Percentiles rank a stretch among this genome's conserved stretches.
phyloP scores from a whole-genome alignment of 2,329 filamentous ascomycete species.

The Neurospora sp. region DNA sequence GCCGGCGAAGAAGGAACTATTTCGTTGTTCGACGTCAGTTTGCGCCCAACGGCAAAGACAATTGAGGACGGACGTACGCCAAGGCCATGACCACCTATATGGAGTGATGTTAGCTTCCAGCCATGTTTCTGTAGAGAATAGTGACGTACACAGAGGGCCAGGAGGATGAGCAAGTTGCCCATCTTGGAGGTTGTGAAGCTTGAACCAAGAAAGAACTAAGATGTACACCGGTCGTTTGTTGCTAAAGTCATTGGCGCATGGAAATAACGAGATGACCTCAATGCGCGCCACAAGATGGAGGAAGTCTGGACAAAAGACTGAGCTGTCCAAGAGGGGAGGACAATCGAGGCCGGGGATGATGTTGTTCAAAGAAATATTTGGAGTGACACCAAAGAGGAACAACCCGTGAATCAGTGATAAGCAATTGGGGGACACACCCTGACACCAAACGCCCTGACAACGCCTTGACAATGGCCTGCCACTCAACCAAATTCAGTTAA shows the following conservation, averaged over 20 bases:
- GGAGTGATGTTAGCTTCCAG: slow-evolving; percentile 12
- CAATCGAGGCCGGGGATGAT: not conserved
- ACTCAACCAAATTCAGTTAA: not conserved
- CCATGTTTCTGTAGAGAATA: not conserved
- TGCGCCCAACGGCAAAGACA: slow-evolving; percentile 9
- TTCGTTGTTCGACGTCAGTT: slow-evolving; percentile 14
- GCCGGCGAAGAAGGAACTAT: slow-evolving; percentile 86
- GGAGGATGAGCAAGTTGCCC: slow-evolving; percentile 25
- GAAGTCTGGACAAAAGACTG: not conserved
- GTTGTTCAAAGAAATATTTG: not conserved
- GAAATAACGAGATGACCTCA: not conserved
- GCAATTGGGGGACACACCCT: not conserved
- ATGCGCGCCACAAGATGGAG: not conserved
- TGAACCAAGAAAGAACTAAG: not conserved
- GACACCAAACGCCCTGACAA: not conserved
- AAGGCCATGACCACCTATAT: slow-evolving; percentile 46
- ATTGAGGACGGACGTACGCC: slow-evolving; percentile 34
- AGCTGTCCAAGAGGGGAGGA: not conserved
- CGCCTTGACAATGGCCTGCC: not conserved
- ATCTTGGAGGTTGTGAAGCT: slow-evolving; percentile 14
- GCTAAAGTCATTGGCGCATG: slow-evolving; percentile 6
- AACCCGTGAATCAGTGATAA: not conserved
- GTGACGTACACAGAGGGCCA: slow-evolving; percentile 23
- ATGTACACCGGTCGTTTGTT: not conserved
- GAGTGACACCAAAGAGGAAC: not conserved